A percentile compares a stretch with the other conserved stretches of the same genome.
These are phyloP conservation scores for Alternaria arbusti DNA, from an alignment of 2,329 filamentous ascomycete species.

Conservation along the genomic window DNA sequence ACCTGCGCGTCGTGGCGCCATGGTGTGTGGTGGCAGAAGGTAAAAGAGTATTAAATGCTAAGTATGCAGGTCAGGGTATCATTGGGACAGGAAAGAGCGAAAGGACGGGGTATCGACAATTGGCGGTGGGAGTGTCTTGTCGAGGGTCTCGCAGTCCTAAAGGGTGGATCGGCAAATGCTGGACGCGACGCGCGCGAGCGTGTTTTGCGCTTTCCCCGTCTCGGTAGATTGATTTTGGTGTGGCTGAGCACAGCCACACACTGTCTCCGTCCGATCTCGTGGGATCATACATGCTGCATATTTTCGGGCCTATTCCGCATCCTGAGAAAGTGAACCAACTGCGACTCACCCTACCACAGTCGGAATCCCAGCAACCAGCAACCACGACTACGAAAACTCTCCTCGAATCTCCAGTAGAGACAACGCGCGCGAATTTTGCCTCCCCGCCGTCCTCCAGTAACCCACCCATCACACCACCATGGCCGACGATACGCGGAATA, in stretches of 20 bases:
- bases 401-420: not conserved
- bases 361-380: not conserved
- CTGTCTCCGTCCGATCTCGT: conserved; percentile 4
- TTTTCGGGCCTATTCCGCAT: conserved; percentile 33
- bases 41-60: conserved; percentile 31
- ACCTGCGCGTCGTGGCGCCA: conserved; percentile 53
- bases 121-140: conserved; percentile 14
- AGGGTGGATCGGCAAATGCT: conserved; percentile 19
- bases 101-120: conserved; percentile 24
- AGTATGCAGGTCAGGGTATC: conserved; percentile 38
- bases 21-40: conserved; percentile 35
- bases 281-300: conserved; percentile 29
- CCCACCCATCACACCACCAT: conserved; percentile 41
- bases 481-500: conserved; percentile 55
- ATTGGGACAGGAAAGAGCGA: conserved; percentile 31
- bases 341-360: conserved; percentile 2
- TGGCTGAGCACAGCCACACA: conserved; percentile 11
- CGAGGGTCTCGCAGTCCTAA: conserved; percentile 11
- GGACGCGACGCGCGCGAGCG: conserved; percentile 31
- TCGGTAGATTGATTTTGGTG: conserved; percentile 35
- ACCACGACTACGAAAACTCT: not conserved
- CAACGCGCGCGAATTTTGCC: not conserved
- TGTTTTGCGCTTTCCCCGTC: conserved; percentile 25
- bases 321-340: conserved; percentile 14
- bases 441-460: not conserved